These are phyloP conservation scores for Penicilliopsis zonata DNA, from an alignment of 495 filamentous ascomycete species.

Conservation along the genomic window DNA sequence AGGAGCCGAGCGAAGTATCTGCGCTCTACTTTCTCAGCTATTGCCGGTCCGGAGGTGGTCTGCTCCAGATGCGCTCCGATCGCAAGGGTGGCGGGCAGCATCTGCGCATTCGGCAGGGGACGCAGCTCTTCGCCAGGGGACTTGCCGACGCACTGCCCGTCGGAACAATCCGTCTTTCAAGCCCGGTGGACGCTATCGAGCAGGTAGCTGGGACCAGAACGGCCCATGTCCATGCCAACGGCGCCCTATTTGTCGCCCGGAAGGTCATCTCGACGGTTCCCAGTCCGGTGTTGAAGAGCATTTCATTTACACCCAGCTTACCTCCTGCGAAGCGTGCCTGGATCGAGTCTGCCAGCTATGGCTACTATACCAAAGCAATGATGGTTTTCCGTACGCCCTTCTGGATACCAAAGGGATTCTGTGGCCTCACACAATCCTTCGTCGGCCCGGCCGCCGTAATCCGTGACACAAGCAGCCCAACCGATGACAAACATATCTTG, in stretches of 20 bases:
- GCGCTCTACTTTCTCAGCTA: slow-evolving; percentile 39
- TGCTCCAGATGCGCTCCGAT: slow-evolving; percentile 27
- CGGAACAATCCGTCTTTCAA: slow-evolving; percentile 11
- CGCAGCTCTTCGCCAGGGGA: slow-evolving; percentile 16
- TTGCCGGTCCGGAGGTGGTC: slow-evolving; percentile 28
- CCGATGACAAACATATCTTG: slow-evolving; percentile 20
- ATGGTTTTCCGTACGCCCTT: slow-evolving; percentile 23
- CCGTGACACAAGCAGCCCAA: slow-evolving; percentile 25
- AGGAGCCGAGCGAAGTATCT: slow-evolving; percentile 27
- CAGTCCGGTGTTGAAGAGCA: slow-evolving; percentile 15
- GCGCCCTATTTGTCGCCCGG: slow-evolving; percentile 11
- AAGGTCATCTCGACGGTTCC: slow-evolving; percentile 27
- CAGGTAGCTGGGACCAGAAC: too few relatives aligned
- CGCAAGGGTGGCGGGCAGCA: slow-evolving; percentile 29
- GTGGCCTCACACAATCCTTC: slow-evolving; percentile 20
- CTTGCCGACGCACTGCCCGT: slow-evolving; percentile 11
- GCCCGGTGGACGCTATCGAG: slow-evolving; percentile 8
- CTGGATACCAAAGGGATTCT: slow-evolving; percentile 23
- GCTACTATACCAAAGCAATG: slow-evolving; percentile 27
- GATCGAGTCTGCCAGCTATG: slow-evolving; percentile 10
- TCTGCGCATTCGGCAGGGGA: slow-evolving; percentile 24
- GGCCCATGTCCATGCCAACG: neutral
- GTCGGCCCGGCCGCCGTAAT: slow-evolving; percentile 23
- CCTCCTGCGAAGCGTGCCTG: slow-evolving; percentile 10
- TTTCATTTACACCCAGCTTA: slow-evolving; percentile 19